Conservation (phyloP, 768 basidiomycete genomes). For the Leccinum fibrillosum region DNA sequence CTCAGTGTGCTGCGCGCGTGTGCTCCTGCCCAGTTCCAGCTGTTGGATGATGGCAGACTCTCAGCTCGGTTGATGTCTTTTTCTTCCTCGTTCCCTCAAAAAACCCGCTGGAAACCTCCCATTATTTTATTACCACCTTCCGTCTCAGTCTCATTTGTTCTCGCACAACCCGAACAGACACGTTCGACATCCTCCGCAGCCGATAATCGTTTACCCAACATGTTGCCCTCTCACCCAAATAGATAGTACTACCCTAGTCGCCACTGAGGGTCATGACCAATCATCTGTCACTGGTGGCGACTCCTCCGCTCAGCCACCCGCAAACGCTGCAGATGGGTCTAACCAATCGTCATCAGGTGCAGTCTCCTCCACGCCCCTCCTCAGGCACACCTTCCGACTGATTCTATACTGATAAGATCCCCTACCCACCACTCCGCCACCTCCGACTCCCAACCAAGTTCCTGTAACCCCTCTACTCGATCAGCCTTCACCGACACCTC, state of each 20-base stretch:
- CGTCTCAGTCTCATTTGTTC: slow-evolving; percentile 34
- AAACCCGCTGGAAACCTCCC: slow-evolving; percentile 25
- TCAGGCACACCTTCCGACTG: background rate
- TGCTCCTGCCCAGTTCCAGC: background rate
- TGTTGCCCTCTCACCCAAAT: background rate
- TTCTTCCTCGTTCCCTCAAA: slow-evolving; percentile 17
- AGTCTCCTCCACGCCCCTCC: background rate
- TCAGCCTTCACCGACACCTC: background rate
- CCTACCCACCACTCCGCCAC: background rate
- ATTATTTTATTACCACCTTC: slow-evolving; percentile 18
- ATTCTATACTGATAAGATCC: background rate
- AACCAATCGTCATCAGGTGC: slow-evolving; percentile 17
- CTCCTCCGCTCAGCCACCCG: background rate
- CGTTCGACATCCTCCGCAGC: slow-evolving; percentile 35
- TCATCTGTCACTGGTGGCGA: background rate
- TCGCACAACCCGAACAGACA: slow-evolving; percentile 45
- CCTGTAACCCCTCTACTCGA: background rate
- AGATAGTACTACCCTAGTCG: slow-evolving; percentile 5
- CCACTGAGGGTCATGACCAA: background rate
- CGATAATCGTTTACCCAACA: slow-evolving; percentile 35
- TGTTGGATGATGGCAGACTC: background rate
- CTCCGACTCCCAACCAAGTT: background rate
- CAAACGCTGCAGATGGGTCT: background rate
- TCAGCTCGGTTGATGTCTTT: slow-evolving; percentile 18
- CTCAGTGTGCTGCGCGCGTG: background rate